phyloP scores from a whole-genome alignment of 352 stramenopile species.

The Phytophthora lateralis region DNA sequence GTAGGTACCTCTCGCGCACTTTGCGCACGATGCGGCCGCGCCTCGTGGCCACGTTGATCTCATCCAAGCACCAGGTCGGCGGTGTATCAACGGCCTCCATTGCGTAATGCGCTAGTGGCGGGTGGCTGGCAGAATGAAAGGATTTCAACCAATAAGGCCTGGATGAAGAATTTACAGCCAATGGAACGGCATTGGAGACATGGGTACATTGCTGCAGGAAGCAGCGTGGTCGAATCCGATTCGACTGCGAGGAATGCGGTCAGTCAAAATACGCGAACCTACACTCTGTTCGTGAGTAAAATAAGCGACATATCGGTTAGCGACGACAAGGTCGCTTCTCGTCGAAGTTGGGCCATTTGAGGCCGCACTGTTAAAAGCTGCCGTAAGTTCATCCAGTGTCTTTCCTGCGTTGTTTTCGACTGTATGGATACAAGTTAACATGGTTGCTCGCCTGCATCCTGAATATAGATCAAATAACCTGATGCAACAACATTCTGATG shows the following conservation, averaged over 20 bases:
- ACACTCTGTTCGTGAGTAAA: too few relatives aligned
- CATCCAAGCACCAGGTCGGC: conserved; percentile 76
- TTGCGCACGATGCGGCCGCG: conserved; percentile 79
- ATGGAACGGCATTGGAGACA: background rate
- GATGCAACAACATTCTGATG: too few relatives aligned
- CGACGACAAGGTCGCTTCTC: too few relatives aligned
- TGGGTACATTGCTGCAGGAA: conserved; percentile 5
- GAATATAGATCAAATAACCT: too few relatives aligned
- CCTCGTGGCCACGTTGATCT: conserved; percentile 81
- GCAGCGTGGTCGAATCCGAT: conserved; percentile 2
- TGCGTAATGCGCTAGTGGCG: conserved; percentile 5
- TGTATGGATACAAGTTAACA: too few relatives aligned
- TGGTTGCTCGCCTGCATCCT: too few relatives aligned
- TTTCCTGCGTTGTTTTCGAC: too few relatives aligned
- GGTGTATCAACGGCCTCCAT: conserved; percentile 28
- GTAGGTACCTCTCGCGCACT: conserved; percentile 88
- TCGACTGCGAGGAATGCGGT: background rate
- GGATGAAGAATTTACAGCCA: background rate
- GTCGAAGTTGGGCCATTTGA: too few relatives aligned
- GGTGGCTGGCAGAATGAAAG: conserved; percentile 12
- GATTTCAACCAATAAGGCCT: background rate
- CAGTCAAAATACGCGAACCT: too few relatives aligned
- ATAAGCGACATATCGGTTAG: too few relatives aligned
- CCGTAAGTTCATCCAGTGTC: too few relatives aligned
- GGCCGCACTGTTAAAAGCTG: too few relatives aligned